Conservation (phyloP, 1,139 yeast species). For the Kodamaea suecica region DNA sequence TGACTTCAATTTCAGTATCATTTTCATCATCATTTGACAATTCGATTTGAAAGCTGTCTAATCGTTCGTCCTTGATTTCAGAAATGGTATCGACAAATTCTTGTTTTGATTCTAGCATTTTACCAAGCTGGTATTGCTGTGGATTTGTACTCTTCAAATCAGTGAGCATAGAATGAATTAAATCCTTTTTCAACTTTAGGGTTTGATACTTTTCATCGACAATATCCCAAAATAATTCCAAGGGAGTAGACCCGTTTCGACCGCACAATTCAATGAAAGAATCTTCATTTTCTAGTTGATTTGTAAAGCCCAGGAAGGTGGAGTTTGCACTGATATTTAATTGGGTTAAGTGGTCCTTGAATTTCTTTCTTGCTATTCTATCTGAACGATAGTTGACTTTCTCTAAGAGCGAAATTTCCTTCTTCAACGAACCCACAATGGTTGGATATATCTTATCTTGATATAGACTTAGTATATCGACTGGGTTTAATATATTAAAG, state of each 20-base stretch:
- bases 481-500: slow-evolving; percentile 47
- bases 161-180: slow-evolving; percentile 51
- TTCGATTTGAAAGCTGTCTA: slow-evolving; percentile 20
- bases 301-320: slow-evolving; percentile 57
- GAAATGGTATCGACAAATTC: slow-evolving; percentile 20
- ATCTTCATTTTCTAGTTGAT: slow-evolving; percentile 52
- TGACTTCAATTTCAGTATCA: slow-evolving; percentile 23
- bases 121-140: slow-evolving; percentile 15
- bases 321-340: slow-evolving; percentile 51
- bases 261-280: slow-evolving; percentile 67
- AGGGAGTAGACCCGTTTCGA: slow-evolving; percentile 73
- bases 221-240: slow-evolving; percentile 76
- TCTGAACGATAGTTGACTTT: slow-evolving; percentile 52
- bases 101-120: slow-evolving; percentile 18
- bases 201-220: slow-evolving; percentile 61
- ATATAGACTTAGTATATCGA: slow-evolving; percentile 60
- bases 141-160: slow-evolving; percentile 23
- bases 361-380: slow-evolving; percentile 62
- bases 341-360: slow-evolving; percentile 43
- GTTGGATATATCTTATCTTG: slow-evolving; percentile 45
- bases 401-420: slow-evolving; percentile 33
- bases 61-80: slow-evolving; percentile 27
- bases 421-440: slow-evolving; percentile 33
- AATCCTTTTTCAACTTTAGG: slow-evolving; percentile 57
- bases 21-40: slow-evolving; percentile 11